These are phyloP conservation scores for Naganishia sp. DNA, from an alignment of 1,284 basidiomycete species.

Conservation along the genomic window DNA sequence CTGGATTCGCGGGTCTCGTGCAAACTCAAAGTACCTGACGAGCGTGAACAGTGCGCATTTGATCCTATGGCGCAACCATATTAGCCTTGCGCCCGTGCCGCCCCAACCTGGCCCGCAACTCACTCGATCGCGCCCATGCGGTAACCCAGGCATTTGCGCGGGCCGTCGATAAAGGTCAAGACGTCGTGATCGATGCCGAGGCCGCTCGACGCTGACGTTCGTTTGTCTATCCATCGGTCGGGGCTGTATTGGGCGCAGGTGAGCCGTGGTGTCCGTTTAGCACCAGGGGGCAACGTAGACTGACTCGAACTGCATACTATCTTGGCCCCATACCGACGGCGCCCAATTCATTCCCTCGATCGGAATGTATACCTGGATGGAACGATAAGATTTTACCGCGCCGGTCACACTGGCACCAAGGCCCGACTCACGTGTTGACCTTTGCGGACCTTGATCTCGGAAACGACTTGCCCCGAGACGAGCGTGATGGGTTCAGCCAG, in stretches of 20 bases:
- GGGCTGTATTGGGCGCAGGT: neutral
- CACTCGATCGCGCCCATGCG: slow-evolving; percentile 39
- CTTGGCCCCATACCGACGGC: slow-evolving; percentile 37
- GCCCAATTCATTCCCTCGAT: slow-evolving; percentile 40
- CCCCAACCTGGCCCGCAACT: neutral
- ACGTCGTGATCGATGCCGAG: slow-evolving; percentile 24
- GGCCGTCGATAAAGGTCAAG: slow-evolving; percentile 42
- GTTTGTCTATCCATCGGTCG: slow-evolving; percentile 1
- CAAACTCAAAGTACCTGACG: slow-evolving; percentile 37
- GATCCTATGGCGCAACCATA: slow-evolving; percentile 6
- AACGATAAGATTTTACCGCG: neutral
- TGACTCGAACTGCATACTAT: slow-evolving; percentile 34
- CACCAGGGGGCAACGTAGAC: neutral
- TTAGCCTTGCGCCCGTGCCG: neutral
- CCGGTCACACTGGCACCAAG: too few relatives aligned
- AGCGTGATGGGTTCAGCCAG: slow-evolving; percentile 38
- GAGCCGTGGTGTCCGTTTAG: neutral
- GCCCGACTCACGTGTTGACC: slow-evolving; percentile 34
- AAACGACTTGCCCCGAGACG: slow-evolving; percentile 33
- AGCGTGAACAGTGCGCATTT: slow-evolving; percentile 40
- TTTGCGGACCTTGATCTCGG: slow-evolving; percentile 36
- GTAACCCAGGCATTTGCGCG: slow-evolving; percentile 41
- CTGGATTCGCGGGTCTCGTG: slow-evolving; percentile 30
- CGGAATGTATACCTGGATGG: slow-evolving; percentile 36
- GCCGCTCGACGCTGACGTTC: slow-evolving; percentile 13